A percentile compares a stretch with the other conserved stretches of the same genome.
These are phyloP conservation scores for Chondrostereum purpureum DNA, from an alignment of 1,284 basidiomycete species.

Conservation along the genomic window DNA sequence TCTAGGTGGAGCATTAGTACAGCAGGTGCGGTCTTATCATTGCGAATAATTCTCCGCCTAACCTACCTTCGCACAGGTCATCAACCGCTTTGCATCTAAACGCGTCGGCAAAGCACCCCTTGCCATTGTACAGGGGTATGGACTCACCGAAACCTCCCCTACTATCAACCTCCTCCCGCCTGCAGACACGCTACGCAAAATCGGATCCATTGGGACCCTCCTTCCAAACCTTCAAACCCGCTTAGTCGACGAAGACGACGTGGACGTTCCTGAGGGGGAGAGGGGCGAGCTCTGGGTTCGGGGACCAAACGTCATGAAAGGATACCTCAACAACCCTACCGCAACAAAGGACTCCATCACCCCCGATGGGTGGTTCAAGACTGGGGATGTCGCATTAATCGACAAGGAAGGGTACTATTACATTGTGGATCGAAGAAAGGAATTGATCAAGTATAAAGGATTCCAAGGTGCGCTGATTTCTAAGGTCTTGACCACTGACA, in stretches of 20 bases:
- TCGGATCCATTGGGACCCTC: conserved; percentile 66
- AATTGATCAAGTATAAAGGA: conserved; percentile 81
- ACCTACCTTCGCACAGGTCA: conserved; percentile 21
- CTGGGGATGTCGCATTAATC: conserved; percentile 66
- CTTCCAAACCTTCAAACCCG: conserved; percentile 77
- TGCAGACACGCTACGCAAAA: conserved; percentile 32
- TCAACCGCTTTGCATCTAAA: conserved; percentile 24
- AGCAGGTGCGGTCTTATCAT: conserved; percentile 30
- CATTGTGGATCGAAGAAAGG: conserved; percentile 71
- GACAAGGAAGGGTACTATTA: conserved; percentile 61
- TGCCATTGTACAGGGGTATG: conserved; percentile 53
- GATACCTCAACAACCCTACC: conserved; percentile 60
- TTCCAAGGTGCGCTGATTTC: conserved; percentile 19
- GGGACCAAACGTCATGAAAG: conserved; percentile 79
- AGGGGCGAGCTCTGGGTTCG: conserved; percentile 79
- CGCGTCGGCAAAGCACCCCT: conserved; percentile 23
- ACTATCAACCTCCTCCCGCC: conserved; percentile 43
- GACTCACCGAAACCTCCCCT: conserved; percentile 75
- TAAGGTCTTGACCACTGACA: conserved; percentile 1
- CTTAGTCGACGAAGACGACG: conserved; percentile 56
- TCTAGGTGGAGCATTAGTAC: conserved; percentile 56
- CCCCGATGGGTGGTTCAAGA: conserved; percentile 76
- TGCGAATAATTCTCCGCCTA: background rate
- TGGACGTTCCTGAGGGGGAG: conserved; percentile 46
- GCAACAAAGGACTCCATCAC: conserved; percentile 69